Percentiles rank a stretch among this genome's conserved stretches.
Evolutionary conservation across 371 early-diverging fungal genomes (phyloP).

Genomic region (Nematocida displodere): DNA sequence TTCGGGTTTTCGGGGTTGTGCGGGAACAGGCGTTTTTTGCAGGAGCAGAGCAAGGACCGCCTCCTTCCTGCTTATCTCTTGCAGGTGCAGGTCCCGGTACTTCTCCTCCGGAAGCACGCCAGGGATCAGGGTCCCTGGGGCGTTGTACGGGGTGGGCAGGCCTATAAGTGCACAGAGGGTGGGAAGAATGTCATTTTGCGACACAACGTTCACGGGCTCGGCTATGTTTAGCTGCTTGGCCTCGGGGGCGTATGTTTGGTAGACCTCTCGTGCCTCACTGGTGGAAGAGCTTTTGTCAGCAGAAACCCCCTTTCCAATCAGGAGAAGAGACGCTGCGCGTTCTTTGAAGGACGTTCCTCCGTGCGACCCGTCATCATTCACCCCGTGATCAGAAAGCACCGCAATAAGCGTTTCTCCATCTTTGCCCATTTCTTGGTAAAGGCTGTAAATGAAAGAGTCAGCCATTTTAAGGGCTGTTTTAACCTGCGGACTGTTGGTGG

Average conservation of each 20-base stretch:
- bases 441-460: conserved; percentile 70
- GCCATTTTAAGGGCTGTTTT: conserved; percentile 73
- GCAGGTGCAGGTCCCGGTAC: not conserved
- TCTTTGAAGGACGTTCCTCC: conserved; percentile 85
- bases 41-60: not conserved
- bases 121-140: conserved; percentile 60
- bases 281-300: not conserved
- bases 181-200: conserved; percentile 65
- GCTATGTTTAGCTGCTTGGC: not conserved
- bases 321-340: conserved; percentile 53
- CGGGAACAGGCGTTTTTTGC: not conserved
- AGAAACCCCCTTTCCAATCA: conserved; percentile 53
- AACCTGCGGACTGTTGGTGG: conserved; percentile 72
- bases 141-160: conserved; percentile 55
- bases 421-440: conserved; percentile 69
- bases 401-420: conserved; percentile 77
- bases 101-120: conserved; percentile 46
- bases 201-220: conserved; percentile 28
- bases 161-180: conserved; percentile 63
- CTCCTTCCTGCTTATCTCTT: conserved; percentile 32
- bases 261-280: not conserved
- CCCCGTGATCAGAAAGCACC: conserved; percentile 96
- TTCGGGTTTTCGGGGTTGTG: no score
- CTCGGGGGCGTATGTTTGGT: conserved; percentile 6
- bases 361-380: conserved; percentile 91